Conservation (phyloP, 176 grass and related monocot genomes). For the Melocanna baccifera region DNA sequence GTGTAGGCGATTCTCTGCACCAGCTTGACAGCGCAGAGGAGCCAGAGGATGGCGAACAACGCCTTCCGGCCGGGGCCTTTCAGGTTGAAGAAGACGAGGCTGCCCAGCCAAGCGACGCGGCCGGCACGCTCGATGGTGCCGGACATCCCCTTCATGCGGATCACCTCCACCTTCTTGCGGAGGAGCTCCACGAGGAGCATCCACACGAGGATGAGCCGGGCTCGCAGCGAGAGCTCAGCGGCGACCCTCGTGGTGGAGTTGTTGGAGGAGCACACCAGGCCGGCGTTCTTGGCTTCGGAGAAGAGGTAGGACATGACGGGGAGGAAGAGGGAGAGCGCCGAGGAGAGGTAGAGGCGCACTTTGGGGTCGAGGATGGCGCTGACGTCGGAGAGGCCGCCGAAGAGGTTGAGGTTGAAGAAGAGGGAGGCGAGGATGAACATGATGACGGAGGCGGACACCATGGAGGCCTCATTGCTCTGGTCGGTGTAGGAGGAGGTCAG, state of each 20-base stretch:
- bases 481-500: neutral
- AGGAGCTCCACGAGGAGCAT: conserved; percentile 28
- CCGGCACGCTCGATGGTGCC: conserved; percentile 24
- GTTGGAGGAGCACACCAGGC: neutral
- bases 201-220: conserved; percentile 1
- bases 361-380: neutral
- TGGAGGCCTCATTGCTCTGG: neutral
- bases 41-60: conserved; percentile 21
- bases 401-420: neutral
- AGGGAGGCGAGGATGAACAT: neutral
- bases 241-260: neutral
- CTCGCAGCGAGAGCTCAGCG: neutral
- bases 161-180: conserved; percentile 22
- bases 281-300: neutral
- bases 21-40: conserved; percentile 10
- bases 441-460: neutral
- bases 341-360: neutral
- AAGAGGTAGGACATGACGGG: neutral
- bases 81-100: conserved; percentile 34
- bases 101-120: conserved; percentile 17
- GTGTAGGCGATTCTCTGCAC: conserved; percentile 7
- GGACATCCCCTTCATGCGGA: neutral
- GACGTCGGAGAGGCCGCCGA: neutral
- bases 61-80: neutral
- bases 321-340: neutral